Base-by-base conservation (phyloP, 805 yeast genomes). In the Barnettozyma siamensis region DNA sequence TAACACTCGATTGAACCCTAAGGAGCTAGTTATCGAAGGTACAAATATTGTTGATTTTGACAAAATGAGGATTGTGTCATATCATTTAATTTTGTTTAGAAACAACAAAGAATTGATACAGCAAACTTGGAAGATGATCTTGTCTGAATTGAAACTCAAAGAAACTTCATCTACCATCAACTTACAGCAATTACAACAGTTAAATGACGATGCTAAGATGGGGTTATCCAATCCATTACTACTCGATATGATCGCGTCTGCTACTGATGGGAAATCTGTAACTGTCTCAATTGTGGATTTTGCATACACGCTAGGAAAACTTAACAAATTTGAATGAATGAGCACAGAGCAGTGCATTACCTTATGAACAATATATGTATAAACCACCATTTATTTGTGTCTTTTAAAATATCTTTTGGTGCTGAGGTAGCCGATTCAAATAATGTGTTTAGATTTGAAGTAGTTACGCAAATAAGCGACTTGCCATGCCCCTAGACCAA, bases 401-500 rank as follows among this genome's bases (percentile, higher is more conserved):
- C 26, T n/a, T n/a, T n/a, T n/a, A n/a, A n/a, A n/a, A n/a, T n/a
- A n/a, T n/a, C n/a, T n/a, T n/a, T n/a, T n/a, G n/a, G n/a, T n/a
- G n/a, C n/a, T n/a, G 9, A 7, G 9, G 24, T 21, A 9, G 24
- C 29, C 5, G 11, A 26, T 9, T 28, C 15, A 41, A 21, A 84
- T 75, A 55, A 85, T 84, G 59, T 85, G 91, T 63, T 84, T 85
- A 34, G 88, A 76, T 65, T 78, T 82, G 81, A 93, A 93, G 72
- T 86, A 93, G 63, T 85, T 83, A 69, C 96, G 83, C 67, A 93
- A 75, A 67, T 93, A 93, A 54, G 79, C 77, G 51, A 93, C 74
- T 73, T 93, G 98, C 95, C 97, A 91, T 30, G 74, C 80, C 37
- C 97, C 96, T 54, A 93, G 77, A 20, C 78, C 77, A 39, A 88